Evolutionary conservation across 163 green algal species (phyloP).

Genomic region (Chlamydomonas reinhardtii): DNA sequence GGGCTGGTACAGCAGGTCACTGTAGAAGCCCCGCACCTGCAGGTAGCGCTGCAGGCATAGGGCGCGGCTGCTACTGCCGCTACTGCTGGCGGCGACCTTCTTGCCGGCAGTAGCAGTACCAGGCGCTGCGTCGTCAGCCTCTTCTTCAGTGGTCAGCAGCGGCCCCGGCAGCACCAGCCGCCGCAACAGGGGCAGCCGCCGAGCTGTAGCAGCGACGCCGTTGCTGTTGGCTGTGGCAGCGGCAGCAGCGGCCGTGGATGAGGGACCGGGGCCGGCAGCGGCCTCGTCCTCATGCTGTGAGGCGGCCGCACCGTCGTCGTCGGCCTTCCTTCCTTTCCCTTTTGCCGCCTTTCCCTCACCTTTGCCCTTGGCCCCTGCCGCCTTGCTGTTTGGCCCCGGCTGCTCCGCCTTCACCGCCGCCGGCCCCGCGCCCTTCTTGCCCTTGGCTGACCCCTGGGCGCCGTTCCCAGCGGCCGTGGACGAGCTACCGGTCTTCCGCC

Average conservation of each 20-base stretch:
- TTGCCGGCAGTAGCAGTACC: not conserved
- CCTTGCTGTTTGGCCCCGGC: not conserved
- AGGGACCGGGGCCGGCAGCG: not conserved
- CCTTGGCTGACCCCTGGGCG: too few species aligned
- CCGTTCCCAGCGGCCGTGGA: too few species aligned
- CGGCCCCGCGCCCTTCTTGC: not conserved
- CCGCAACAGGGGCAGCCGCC: not conserved
- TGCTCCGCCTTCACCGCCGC: not conserved
- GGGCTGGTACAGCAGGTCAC: slow-evolving; percentile 93
- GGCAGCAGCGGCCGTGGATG: not conserved
- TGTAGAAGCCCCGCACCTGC: slow-evolving; percentile 81
- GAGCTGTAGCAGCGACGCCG: too few species aligned
- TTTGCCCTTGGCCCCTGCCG: not conserved
- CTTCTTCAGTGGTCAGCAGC: not conserved
- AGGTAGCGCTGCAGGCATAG: slow-evolving; percentile 46
- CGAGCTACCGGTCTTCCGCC: not conserved
- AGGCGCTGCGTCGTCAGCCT: not conserved
- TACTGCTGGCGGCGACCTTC: not conserved
- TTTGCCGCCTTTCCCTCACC: not conserved
- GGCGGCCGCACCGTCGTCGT: not conserved
- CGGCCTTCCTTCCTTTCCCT: not conserved
- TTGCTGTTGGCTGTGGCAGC: not conserved
- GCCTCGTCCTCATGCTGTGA: too few species aligned
- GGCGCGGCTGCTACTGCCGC: slow-evolving; percentile 66
- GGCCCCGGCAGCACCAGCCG: not conserved